Evolutionary conservation across 306 rosid species (phyloP).

Genomic region (Pueraria montana): DNA sequence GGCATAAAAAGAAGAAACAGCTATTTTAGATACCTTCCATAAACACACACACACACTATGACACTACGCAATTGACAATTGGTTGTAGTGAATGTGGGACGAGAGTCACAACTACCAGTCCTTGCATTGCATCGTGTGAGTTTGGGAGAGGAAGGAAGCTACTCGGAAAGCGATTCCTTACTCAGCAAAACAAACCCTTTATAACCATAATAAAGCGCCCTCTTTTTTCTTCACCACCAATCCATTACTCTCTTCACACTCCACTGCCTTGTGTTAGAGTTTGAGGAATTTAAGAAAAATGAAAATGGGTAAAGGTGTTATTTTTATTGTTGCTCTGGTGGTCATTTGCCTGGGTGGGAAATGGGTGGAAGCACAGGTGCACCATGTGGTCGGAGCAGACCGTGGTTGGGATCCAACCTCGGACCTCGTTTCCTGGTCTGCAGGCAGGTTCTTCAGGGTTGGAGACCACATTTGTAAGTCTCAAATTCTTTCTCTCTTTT

Average conservation of each 20-base stretch:
- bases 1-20: background rate
- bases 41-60: background rate
- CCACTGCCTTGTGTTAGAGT: background rate
- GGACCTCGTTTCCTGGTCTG: slow-evolving; percentile 72
- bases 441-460: slow-evolving; percentile 62
- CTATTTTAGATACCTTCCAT: background rate
- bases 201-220: background rate
- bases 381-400: slow-evolving; percentile 89
- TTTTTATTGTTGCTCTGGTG: background rate
- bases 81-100: slow-evolving; percentile 6
- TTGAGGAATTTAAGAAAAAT: background rate
- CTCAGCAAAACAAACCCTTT: no score
- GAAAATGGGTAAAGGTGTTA: slow-evolving; percentile 49
- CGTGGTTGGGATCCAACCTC: slow-evolving; percentile 85
- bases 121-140: slow-evolving; percentile 11
- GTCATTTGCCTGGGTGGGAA: slow-evolving; percentile 43
- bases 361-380: slow-evolving; percentile 57
- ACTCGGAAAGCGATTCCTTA: slow-evolving; percentile 36
- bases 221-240: slow-evolving; percentile 5
- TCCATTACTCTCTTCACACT: background rate
- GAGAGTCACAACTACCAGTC: slow-evolving; percentile 20
- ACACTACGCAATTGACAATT: slow-evolving; percentile 1
- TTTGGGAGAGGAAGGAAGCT: slow-evolving; percentile 45
- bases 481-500: background rate
- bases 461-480: slow-evolving; percentile 87